Base-by-base conservation (phyloP, 2,329 filamentous ascomycete species). In the Xylaria sp. region DNA sequence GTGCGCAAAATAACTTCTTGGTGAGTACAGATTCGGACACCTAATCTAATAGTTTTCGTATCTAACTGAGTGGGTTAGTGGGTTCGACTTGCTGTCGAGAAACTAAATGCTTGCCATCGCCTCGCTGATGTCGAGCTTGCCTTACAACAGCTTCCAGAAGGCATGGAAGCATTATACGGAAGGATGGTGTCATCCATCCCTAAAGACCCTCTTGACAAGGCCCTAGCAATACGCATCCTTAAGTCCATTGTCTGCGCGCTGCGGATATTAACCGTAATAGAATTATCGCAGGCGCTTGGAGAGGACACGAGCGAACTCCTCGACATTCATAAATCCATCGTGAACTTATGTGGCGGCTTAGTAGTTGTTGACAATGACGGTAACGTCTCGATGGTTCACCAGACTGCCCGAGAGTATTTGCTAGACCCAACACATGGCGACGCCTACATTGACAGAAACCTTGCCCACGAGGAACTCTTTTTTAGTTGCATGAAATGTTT, bases 391-490 rank as follows among this genome's bases (percentile, higher is more conserved):
- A 6, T 61, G n/a, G 29, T 57, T 10, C 35, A 61, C 29, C 27
- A 27, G 16, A 47, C 59, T n/a, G 58, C 59, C 10, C 55, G 48
- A 8, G 35, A 66, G 10, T 63, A 44, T 40, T 21, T 63, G 25
- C 60, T 61, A 6, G 29, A 29, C 6, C 29, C 29, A 29, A 29
- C 29, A 3, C 29, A 29, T 29, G 29, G 29, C 29, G 29, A 29
- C 29, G 29, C 3, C 29, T 29, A 29, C 29, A 29, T 29, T 29
- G 29, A 29, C 3, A 29, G 29, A 29, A 29, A 29, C 29, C 29
- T 29, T 29, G 29, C 29, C 3, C 29, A 29, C 6, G 29, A 29
- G 6, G 29, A 29, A 29, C 29, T 29, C 29, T 29, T 29, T 6
- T 6, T 29, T 29, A 29, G 6, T 6, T 29, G 29, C 29, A 29